Base-by-base conservation (phyloP, 441 rosid genomes). In the Erodium chrysanthum region DNA sequence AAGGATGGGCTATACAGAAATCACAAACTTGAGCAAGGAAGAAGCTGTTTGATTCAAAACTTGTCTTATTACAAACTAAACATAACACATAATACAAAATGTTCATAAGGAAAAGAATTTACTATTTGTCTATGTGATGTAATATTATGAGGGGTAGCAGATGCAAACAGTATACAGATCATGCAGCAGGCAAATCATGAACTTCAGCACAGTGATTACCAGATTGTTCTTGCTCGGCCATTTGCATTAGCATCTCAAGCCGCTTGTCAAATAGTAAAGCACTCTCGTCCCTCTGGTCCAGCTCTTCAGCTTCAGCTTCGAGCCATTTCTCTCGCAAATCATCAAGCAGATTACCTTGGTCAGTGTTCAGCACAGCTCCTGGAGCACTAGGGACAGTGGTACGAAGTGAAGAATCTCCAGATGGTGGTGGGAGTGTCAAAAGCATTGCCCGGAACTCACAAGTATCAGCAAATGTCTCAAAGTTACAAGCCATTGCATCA, bases 291-390 rank as follows among this genome's bases (percentile, higher is more conserved):
- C 98, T 88, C 91, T 89, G 68, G 80, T 91, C 97, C 71, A 91
- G 96, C 84, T 91, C 97, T 42, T 86, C 93, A 60, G 87, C 98
- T 75, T 91, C 96, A 15, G 89, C 96, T 84, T 91, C 97, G 67
- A 91, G 98, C 98, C 98, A 91, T 81, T 89, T 91, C 72, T 91
- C 98, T 44, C 98, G 82, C 74, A 94, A 80, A 77, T 94, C 97
- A 76, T 91, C 97, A 5, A 94, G 90, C 60, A 94, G 77, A 77
- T 94, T 94, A 65, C 78, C 96, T 76, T 89, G 97, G 77, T 86
- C 96, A 3, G 84, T 62, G 60, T 80, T 86, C 66, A 83, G 72
- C 42, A 58, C 76, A 68, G 96, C 94, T 54, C 98, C 97, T 22
- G 96, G 96, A 67, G 96, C 97, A 77, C 90, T 91, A 40, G 98